Percentiles rank a stretch among this genome's conserved stretches.
phyloP scores from a whole-genome alignment of 2,329 filamentous ascomycete species.

The Paecilomyces dactylethromorphus region DNA sequence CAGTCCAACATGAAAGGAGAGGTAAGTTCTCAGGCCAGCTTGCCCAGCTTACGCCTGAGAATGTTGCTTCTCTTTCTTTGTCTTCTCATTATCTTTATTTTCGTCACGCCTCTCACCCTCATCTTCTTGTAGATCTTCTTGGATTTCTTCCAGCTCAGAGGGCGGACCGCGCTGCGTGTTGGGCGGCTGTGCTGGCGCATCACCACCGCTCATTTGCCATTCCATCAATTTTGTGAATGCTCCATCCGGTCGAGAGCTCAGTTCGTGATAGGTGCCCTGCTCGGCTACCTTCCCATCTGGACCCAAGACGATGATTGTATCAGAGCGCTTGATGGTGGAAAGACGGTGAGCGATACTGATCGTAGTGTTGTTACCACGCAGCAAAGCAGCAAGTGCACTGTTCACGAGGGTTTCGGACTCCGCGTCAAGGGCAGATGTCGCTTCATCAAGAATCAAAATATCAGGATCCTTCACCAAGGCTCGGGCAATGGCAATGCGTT shows the following conservation, averaged over 20 bases:
- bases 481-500: slow-evolving; percentile 92
- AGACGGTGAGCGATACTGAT: slow-evolving; percentile 96
- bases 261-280: slow-evolving; percentile 72
- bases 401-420: slow-evolving; percentile 97
- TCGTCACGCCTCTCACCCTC: slow-evolving; percentile 28
- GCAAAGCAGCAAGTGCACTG: slow-evolving; percentile 71
- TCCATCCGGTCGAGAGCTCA: slow-evolving; percentile 66
- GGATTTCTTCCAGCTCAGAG: slow-evolving; percentile 43
- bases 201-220: slow-evolving; percentile 91
- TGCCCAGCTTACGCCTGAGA: not conserved
- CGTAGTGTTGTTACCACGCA: slow-evolving; percentile 85
- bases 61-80: slow-evolving; percentile 1
- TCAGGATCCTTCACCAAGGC: slow-evolving; percentile 93
- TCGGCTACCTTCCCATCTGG: slow-evolving; percentile 85
- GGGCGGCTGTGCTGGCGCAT: slow-evolving; percentile 33
- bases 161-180: slow-evolving; percentile 23
- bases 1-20: slow-evolving; percentile 7
- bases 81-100: slow-evolving; percentile 27
- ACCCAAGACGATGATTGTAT: slow-evolving; percentile 87
- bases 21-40: not conserved
- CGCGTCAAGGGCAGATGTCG: slow-evolving; percentile 90
- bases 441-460: slow-evolving; percentile 93
- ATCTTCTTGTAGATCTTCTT: slow-evolving; percentile 36
- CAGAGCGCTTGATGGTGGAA: slow-evolving; percentile 92
- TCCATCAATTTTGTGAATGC: slow-evolving; percentile 97